Evolutionary conservation across 78 protist genomes (phyloP).

Genomic region (Dictyostelium firmibasis): DNA sequence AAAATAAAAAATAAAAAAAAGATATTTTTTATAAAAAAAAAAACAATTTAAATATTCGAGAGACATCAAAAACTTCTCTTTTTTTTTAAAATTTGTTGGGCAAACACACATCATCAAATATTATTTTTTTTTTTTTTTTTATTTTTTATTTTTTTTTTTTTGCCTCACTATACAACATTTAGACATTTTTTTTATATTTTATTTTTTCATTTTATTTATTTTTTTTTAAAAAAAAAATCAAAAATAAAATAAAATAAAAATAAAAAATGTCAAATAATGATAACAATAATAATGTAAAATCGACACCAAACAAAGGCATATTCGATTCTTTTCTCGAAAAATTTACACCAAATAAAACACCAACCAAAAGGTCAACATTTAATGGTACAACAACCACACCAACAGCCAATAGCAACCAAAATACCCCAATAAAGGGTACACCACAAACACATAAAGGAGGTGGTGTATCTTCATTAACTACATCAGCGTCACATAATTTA

Average conservation of each 20-base stretch:
- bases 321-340: constrained; percentile 2
- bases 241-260: not conserved
- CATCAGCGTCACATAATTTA: not conserved
- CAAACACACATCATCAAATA: no score
- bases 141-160: no score
- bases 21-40: no score
- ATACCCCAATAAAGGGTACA: not conserved
- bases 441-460: not conserved
- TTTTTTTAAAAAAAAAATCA: not conserved
- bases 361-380: not conserved
- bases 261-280: not conserved
- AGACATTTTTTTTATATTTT: no score
- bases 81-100: no score
- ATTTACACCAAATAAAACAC: constrained; percentile 16
- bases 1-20: no score
- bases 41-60: no score
- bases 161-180: no score
- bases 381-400: not conserved
- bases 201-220: no score
- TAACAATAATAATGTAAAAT: not conserved
- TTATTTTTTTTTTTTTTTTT: no score
- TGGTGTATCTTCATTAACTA: not conserved
- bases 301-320: not conserved
- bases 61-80: no score
- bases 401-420: not conserved